Conservation (phyloP, 306 rosid genomes). For the Dryas drummondii region DNA sequence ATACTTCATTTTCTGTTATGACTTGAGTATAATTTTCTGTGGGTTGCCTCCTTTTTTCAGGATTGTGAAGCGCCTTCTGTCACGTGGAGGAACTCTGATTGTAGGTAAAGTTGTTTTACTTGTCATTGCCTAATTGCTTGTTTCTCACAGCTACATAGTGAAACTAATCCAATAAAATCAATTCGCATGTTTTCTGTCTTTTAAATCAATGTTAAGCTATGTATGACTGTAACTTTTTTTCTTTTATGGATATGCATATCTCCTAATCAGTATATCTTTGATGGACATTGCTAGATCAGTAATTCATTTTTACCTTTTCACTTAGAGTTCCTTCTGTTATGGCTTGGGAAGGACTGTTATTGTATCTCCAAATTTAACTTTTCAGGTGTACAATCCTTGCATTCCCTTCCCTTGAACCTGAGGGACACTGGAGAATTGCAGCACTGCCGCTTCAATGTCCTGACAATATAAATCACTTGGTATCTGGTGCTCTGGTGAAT, state of each 20-base stretch:
- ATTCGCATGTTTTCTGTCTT: neutral
- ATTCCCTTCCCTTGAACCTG: conserved; percentile 39
- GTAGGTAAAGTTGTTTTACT: conserved; percentile 43
- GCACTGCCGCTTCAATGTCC: conserved; percentile 45
- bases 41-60: conserved; percentile 44
- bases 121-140: neutral
- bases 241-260: neutral
- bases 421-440: conserved; percentile 56
- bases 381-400: conserved; percentile 56
- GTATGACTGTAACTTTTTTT: neutral
- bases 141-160: neutral
- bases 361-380: conserved; percentile 25
- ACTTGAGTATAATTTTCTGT: neutral
- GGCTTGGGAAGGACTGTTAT: neutral
- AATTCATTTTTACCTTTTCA: neutral
- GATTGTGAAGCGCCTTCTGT: conserved; percentile 50
- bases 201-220: neutral
- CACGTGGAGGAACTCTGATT: conserved; percentile 44
- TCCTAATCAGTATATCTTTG: neutral
- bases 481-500: conserved; percentile 36
- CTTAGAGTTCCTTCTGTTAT: neutral
- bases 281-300: neutral
- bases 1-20: conserved; percentile 8
- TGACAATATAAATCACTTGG: conserved; percentile 29
- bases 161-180: neutral